A percentile compares a stretch with the other conserved stretches of the same genome.
Evolutionary conservation across 306 rosid species (phyloP).

Genomic region (Rubus idaeus): DNA sequence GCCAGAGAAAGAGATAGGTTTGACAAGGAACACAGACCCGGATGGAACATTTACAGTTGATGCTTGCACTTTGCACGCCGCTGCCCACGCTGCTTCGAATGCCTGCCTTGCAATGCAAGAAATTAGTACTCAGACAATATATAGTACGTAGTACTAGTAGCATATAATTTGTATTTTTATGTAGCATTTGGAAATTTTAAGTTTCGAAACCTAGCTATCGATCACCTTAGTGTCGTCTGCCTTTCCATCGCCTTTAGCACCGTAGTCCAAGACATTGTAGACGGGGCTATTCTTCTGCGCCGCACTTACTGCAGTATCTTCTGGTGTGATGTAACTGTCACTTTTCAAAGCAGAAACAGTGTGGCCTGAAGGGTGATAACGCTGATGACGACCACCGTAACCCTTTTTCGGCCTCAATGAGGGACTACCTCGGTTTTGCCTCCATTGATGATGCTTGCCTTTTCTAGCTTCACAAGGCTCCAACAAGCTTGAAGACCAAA

Average conservation of each 20-base stretch:
- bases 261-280: conserved; percentile 62
- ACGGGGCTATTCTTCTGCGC: conserved; percentile 16
- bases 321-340: conserved; percentile 4
- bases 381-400: not conserved
- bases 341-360: not conserved
- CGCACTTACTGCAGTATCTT: not conserved
- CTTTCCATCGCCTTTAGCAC: conserved; percentile 81
- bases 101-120: conserved; percentile 48
- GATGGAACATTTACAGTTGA: conserved; percentile 68
- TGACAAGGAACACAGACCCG: conserved; percentile 60
- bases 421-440: conserved; percentile 33
- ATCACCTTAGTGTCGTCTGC: conserved; percentile 75
- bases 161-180: not conserved
- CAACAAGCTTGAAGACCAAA: conserved; percentile 29
- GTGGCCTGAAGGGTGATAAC: not conserved
- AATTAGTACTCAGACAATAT: not conserved
- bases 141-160: not conserved
- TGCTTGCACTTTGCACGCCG: conserved; percentile 59
- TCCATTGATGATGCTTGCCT: conserved; percentile 28
- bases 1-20: conserved; percentile 62
- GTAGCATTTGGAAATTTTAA: not conserved
- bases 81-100: conserved; percentile 65
- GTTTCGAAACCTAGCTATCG: not conserved
- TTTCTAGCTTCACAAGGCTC: conserved; percentile 44
- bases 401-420: not conserved